phyloP scores from a whole-genome alignment of 2,329 filamentous ascomycete genomes.

The Epichloe amarillans region DNA sequence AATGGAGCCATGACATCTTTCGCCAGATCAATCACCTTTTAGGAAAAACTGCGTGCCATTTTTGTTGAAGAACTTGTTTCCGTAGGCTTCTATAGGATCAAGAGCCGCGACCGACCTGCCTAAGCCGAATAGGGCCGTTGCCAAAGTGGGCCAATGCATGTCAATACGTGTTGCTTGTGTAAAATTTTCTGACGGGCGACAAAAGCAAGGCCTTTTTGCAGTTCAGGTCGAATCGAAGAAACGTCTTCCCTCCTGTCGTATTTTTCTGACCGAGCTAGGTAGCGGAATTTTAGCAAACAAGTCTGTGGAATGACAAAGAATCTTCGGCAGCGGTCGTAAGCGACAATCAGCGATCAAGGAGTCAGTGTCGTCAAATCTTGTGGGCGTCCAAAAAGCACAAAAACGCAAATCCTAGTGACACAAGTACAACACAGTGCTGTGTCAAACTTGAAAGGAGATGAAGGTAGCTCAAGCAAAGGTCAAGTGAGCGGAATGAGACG shows the following conservation, averaged over 20 bases:
- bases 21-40: conserved; percentile 46
- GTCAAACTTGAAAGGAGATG: not conserved
- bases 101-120: conserved; percentile 25
- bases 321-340: not conserved
- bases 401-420: not conserved
- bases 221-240: not conserved
- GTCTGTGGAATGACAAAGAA: not conserved
- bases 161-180: not conserved
- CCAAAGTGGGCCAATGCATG: conserved; percentile 26
- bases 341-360: not conserved
- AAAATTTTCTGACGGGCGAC: not conserved
- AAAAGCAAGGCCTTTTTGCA: not conserved
- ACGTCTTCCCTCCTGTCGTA: not conserved
- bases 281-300: not conserved
- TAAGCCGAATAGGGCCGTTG: conserved; percentile 22
- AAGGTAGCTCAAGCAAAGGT: not conserved
- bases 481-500: not conserved
- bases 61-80: conserved; percentile 75
- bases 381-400: conserved; percentile 3
- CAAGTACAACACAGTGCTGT: not conserved
- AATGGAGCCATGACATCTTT: not conserved
- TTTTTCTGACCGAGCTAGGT: not conserved
- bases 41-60: conserved; percentile 74
- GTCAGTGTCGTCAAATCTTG: not conserved
- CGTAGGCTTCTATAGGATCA: conserved; percentile 41